Evolutionary conservation across 2,329 filamentous ascomycete species (phyloP).

Genomic region (Stachybotrys elegans): DNA sequence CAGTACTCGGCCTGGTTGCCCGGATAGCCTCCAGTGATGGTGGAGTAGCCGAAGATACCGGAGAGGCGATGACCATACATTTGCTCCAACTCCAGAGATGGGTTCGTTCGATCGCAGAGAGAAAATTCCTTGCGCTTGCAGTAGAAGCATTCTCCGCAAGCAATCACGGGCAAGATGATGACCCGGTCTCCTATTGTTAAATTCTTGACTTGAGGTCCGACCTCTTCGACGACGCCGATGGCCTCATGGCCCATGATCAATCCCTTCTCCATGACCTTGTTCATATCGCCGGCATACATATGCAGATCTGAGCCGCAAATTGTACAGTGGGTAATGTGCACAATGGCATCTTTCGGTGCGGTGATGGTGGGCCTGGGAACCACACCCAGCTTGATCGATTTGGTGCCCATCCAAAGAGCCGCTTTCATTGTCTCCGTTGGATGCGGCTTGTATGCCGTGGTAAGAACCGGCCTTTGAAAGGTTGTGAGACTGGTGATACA

Average conservation of each 20-base stretch:
- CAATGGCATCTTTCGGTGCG: constrained; percentile 1
- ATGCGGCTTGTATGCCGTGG: constrained; percentile 1
- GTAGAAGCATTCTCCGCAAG: constrained; percentile 2
- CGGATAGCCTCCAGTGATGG: constrained; percentile 1
- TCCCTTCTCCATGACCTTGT: constrained; percentile 1
- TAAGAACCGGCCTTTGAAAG: neutral
- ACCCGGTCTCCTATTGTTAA: neutral
- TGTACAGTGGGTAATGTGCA: constrained; percentile 1
- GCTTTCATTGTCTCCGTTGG: neutral
- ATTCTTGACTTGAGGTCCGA: constrained; percentile 1
- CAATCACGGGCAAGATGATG: constrained; percentile 2
- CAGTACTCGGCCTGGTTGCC: constrained; percentile 1
- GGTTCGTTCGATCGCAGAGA: constrained; percentile 1
- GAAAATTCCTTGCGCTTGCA: constrained; percentile 1
- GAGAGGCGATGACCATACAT: constrained; percentile 1
- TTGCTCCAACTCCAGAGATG: neutral
- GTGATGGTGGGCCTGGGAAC: neutral
- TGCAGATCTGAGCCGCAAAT: constrained; percentile 1
- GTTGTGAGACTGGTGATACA: neutral
- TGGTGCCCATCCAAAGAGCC: neutral
- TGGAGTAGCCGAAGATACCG: neutral
- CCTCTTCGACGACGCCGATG: constrained; percentile 2
- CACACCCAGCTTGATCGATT: constrained; percentile 1
- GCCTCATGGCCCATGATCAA: constrained; percentile 2
- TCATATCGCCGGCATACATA: constrained; percentile 1